phyloP scores from a whole-genome alignment of 345 rosid species.

The Populus tremula region DNA sequence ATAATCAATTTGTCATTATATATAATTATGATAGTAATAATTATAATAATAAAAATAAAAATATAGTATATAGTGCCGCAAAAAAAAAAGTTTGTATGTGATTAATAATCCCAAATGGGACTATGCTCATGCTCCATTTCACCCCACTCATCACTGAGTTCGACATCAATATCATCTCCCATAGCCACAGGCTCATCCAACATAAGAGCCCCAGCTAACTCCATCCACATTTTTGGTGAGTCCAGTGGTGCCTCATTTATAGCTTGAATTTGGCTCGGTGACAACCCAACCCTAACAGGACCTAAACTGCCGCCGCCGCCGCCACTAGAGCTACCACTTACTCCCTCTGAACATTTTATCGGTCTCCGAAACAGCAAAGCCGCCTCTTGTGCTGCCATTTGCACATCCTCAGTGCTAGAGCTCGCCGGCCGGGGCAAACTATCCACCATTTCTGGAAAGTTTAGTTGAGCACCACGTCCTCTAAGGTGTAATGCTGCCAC shows the following conservation, averaged over 20 bases:
- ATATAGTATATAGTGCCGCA: not conserved
- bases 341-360: slow-evolving; percentile 16
- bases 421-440: slow-evolving; percentile 53
- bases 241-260: slow-evolving; percentile 73
- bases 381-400: slow-evolving; percentile 65
- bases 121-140: slow-evolving; percentile 20
- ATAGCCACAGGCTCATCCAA: slow-evolving; percentile 15
- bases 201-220: slow-evolving; percentile 26
- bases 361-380: slow-evolving; percentile 31
- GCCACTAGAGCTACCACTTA: not conserved
- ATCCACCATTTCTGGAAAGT: slow-evolving; percentile 52
- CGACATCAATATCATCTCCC: not conserved
- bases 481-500: slow-evolving; percentile 65
- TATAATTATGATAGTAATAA: not conserved
- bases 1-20: not conserved
- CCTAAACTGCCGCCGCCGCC: slow-evolving; percentile 18
- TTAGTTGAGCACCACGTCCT: slow-evolving; percentile 52
- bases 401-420: slow-evolving; percentile 55
- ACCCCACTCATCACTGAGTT: slow-evolving; percentile 8
- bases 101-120: slow-evolving; percentile 43
- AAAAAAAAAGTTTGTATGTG: not conserved
- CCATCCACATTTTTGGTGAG: slow-evolving; percentile 74
- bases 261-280: slow-evolving; percentile 74
- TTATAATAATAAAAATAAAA: too few relatives aligned
- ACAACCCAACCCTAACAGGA: slow-evolving; percentile 51